Percentiles rank a stretch among this genome's conserved stretches.
These are phyloP conservation scores for Bodo saltans DNA, from an alignment of 78 protist species.

Conservation along the genomic window DNA sequence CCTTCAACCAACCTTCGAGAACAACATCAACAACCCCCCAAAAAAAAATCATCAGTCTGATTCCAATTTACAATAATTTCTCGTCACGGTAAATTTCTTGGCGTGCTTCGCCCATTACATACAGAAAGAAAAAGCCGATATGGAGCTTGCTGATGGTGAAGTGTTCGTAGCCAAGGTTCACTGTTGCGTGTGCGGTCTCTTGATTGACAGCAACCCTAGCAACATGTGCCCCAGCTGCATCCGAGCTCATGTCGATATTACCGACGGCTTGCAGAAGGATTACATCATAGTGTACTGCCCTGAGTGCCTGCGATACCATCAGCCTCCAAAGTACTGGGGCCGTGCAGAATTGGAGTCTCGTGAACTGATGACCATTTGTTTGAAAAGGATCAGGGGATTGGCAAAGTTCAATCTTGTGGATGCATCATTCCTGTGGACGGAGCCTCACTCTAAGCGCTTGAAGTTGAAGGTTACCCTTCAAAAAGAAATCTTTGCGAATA, in stretches of 20 bases:
- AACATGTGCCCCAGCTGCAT: conserved; percentile 95
- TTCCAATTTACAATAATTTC: too few species aligned
- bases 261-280: conserved; percentile 91
- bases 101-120: too few species aligned
- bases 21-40: too few species aligned
- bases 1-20: too few species aligned
- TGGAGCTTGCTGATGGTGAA: too few species aligned
- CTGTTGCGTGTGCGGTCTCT: conserved; percentile 78
- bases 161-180: conserved; percentile 33
- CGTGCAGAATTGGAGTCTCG: conserved; percentile 76
- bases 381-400: conserved; percentile 78
- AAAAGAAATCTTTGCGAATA: conserved; percentile 70
- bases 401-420: conserved; percentile 85
- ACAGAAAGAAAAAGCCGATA: too few species aligned
- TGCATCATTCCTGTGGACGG: conserved; percentile 98
- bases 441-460: conserved; percentile 95
- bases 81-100: too few species aligned
- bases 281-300: conserved; percentile 73
- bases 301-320: conserved; percentile 80
- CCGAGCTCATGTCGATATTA: conserved; percentile 82
- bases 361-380: conserved; percentile 86
- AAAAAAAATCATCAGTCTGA: too few species aligned
- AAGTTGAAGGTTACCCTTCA: conserved; percentile 88
- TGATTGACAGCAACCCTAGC: conserved; percentile 86
- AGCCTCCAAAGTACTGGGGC: conserved; percentile 81